Base-by-base conservation (phyloP, 768 basidiomycete species). In the Leccinum pellstonianum region DNA sequence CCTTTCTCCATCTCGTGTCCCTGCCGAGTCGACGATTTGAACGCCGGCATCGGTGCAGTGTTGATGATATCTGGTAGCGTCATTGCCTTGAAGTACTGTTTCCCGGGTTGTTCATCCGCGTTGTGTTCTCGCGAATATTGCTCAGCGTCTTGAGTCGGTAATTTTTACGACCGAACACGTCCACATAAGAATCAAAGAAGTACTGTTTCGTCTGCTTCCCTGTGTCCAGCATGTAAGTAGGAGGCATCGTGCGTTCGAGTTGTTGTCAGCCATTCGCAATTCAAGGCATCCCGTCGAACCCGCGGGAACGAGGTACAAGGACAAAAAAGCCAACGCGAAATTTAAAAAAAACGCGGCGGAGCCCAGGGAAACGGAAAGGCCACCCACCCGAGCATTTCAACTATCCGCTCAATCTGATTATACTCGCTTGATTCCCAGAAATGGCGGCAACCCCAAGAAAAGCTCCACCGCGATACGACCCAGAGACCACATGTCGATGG, bases 401-500 rank as follows among this genome's bases (percentile, higher is more conserved):
- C 88, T 55, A 99, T 98, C 59, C 97, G 82, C 23, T 93, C 95
- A 56, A 98, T 82, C 73, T 99, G 97, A 76, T 99, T 99, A 76
- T 97, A 99, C 76, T 99, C 97, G 79, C 95, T 97, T 37, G 97
- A 21, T 98, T 23, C 97, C 97, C 3, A 97, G 97, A 77, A 99
- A 99, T 15, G 98, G 79, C 8, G 97, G 97, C 55, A 99, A 73
- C 7, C 97, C 97, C 50, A 98, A 79, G 82, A 98, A 99, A 41
- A 98, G 85, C 72, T 99, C 97, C 29, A 98, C 96, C 5, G 95
- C 97, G 61, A 99, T 99, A 70, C 97, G 98, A 4, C 97, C 97
- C 60, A 99, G 77, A 15, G 93, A 95, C 97, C 97, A 99, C 95
- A 99, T 98, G 74, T 99, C 97, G 76, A 99, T 98, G 11, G 93